Base-by-base conservation (phyloP, 306 rosid genomes). In the Pyrus pyrifolia region DNA sequence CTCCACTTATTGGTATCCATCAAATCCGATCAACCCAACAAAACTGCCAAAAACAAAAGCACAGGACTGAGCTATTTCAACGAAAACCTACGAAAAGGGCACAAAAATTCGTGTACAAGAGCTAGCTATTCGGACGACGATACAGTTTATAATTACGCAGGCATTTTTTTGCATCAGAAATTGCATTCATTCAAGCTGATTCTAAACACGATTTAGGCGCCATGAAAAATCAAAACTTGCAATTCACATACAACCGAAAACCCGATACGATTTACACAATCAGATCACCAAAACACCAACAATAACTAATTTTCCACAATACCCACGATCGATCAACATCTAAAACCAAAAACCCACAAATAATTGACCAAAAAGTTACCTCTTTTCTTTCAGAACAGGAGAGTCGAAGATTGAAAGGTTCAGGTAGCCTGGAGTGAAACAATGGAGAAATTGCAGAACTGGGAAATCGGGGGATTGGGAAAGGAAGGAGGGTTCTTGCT, bases 1-100 rank as follows among this genome's bases (percentile, higher is more conserved):
- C 74, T 74, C 77, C 79, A 82, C n/a, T 57, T 62, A 70, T 75
- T 76, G 57, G n/a, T 66, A 30, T 76, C 84, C 81, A 81, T 81
- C 59, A 12, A 75, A 51, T 17, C 69, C 25, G 27, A 38, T 21
- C 4, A 44, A 68, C 38, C 29, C 31, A 69, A 63, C 58, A 74
- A 51, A 15, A 13, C 71, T 69, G 27, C 22, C 25, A 44, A 17
- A 59, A 13, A 73, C 4, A 57, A 44, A 38, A 46, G 42, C 19
- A 67, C 12, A 11, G 29, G 4, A 67, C 51, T 63, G 31, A 74
- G 49, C 72, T 14, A 66, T 11, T 33, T 66, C 29, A 66, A 66
- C 30, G 57, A 33, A 72, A 71, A 15, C 27, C 65, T n/a, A 27
- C 40, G 6, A 25, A 52, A 49, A 17, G 22, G 31, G 35, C 11